Conservation (phyloP, 495 filamentous ascomycete genomes). For the Podospora anserina region DNA sequence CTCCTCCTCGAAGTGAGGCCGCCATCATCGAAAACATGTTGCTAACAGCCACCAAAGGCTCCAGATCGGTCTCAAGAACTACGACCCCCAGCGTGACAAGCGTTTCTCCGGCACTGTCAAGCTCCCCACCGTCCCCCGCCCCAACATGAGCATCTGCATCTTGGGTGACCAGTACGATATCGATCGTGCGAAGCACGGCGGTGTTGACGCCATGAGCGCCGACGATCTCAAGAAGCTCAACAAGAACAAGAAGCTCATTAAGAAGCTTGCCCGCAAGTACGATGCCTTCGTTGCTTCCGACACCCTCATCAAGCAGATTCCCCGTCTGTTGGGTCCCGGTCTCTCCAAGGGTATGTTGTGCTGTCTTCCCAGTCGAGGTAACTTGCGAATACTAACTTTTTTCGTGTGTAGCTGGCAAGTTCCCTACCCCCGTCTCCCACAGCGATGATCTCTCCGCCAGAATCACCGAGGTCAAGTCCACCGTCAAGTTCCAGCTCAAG, state of each 20-base stretch:
- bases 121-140: constrained; percentile 74
- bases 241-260: constrained; percentile 99
- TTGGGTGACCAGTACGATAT: constrained; percentile 99
- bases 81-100: constrained; percentile 99
- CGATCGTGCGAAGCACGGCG: constrained; percentile 97
- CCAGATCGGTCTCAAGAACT: constrained; percentile 99
- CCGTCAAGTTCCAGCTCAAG: constrained; percentile 99
- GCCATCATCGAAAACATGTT: background rate
- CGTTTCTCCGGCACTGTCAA: constrained; percentile 95
- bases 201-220: constrained; percentile 92
- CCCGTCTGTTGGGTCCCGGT: constrained; percentile 97
- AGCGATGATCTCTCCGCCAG: constrained; percentile 85
- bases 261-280: constrained; percentile 99
- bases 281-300: constrained; percentile 98
- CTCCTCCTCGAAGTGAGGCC: background rate
- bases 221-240: constrained; percentile 99
- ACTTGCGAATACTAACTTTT: constrained; percentile 15
- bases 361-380: background rate
- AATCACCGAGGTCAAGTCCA: constrained; percentile 98
- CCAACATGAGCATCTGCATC: constrained; percentile 92
- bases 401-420: constrained; percentile 77
- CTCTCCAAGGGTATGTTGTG: constrained; percentile 72
- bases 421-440: constrained; percentile 97
- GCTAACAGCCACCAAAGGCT: constrained; percentile 42
- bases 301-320: constrained; percentile 96